Conservation (phyloP, 1,139 yeast genomes). For the Yamadazyma dushanensis region DNA sequence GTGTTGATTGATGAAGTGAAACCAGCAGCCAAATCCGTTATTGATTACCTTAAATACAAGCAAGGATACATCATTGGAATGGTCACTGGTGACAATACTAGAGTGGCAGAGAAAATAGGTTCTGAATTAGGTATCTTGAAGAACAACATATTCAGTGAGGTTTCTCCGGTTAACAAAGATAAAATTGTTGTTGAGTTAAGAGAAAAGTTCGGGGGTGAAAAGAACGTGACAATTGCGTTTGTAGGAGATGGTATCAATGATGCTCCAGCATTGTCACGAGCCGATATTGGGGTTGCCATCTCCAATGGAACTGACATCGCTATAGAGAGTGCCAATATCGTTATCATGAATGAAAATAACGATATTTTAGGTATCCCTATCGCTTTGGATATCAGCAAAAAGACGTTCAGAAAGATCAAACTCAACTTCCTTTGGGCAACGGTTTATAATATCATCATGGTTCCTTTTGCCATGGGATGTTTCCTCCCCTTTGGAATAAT, state of each 20-base stretch:
- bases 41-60: constrained; percentile 50
- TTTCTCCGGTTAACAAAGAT: constrained; percentile 77
- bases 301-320: constrained; percentile 96
- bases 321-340: constrained; percentile 92
- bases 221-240: constrained; percentile 62
- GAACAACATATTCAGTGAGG: constrained; percentile 70
- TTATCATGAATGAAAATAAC: constrained; percentile 46
- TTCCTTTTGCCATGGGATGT: constrained; percentile 95
- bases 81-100: constrained; percentile 83
- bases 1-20: constrained; percentile 72
- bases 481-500: constrained; percentile 75
- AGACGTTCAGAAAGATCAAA: constrained; percentile 75
- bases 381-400: constrained; percentile 69
- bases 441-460: constrained; percentile 80
- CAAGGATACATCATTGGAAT: constrained; percentile 73
- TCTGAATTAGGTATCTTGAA: constrained; percentile 63
- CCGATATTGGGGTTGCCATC: constrained; percentile 88
- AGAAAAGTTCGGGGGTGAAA: constrained; percentile 31
- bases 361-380: constrained; percentile 67
- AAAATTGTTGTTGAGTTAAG: constrained; percentile 63
- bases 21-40: constrained; percentile 60
- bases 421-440: constrained; percentile 84
- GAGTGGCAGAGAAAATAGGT: constrained; percentile 68
- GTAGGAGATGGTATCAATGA: constrained; percentile 98
- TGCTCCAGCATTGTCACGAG: constrained; percentile 90